phyloP scores from a whole-genome alignment of 2,329 filamentous ascomycete species.

The Colletotrichum magnum region DNA sequence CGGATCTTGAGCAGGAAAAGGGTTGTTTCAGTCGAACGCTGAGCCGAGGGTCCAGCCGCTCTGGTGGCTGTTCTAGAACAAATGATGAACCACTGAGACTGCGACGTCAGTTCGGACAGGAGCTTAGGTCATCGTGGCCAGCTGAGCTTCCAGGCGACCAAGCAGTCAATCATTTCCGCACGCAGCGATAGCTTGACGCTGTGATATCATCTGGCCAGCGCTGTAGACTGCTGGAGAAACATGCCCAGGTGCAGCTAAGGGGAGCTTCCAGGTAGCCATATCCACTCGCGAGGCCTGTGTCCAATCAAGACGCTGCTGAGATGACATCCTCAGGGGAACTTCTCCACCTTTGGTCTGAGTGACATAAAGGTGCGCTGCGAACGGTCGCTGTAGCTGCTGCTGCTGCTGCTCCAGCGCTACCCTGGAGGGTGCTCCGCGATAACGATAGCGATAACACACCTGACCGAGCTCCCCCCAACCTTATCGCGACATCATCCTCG shows the following conservation, averaged over 20 bases:
- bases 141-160: neutral
- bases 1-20: constrained; percentile 15
- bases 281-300: neutral
- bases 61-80: neutral
- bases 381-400: constrained; percentile 16
- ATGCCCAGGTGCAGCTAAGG: constrained; percentile 6
- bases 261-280: constrained; percentile 7
- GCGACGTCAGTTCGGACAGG: constrained; percentile 2
- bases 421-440: constrained; percentile 14
- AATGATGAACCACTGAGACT: neutral
- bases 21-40: constrained; percentile 21
- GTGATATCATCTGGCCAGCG: constrained; percentile 20
- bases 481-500: constrained; percentile 41
- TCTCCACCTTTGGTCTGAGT: constrained; percentile 20
- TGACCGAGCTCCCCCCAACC: constrained; percentile 36
- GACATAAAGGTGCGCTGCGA: constrained; percentile 36
- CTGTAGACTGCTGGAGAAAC: constrained; percentile 25
- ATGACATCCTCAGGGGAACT: constrained; percentile 14
- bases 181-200: constrained; percentile 11
- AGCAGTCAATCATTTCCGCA: constrained; percentile 13
- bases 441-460: constrained; percentile 31
- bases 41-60: neutral
- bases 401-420: too few relatives aligned
- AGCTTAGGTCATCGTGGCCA: neutral
- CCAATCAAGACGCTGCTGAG: neutral